Evolutionary conservation across 2,329 filamentous ascomycete species (phyloP).

Genomic region (Venturia pyrina): DNA sequence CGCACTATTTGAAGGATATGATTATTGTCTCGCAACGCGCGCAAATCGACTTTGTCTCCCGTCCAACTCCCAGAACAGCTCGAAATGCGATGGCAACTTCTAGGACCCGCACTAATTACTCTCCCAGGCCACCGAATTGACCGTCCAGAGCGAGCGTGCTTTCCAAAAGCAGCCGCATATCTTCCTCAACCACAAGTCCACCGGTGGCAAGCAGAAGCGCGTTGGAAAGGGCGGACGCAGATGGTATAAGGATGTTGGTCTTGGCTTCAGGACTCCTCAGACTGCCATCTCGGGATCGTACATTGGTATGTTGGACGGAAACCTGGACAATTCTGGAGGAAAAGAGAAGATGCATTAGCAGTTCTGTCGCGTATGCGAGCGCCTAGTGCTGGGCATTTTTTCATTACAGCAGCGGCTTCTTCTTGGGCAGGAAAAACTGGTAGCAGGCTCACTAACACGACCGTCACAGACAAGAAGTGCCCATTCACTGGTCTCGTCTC

Average conservation of each 20-base stretch:
- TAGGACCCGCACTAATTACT: conserved; percentile 26
- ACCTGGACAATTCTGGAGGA: background rate
- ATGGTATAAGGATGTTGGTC: conserved; percentile 99
- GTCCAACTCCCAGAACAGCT: conserved; percentile 17
- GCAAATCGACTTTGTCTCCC: background rate
- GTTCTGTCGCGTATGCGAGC: background rate
- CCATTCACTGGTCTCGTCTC: conserved; percentile 98
- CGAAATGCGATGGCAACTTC: background rate
- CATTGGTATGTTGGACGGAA: conserved; percentile 64
- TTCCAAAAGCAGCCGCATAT: conserved; percentile 98
- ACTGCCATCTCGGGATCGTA: conserved; percentile 97
- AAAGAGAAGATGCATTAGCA: background rate
- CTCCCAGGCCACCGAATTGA: conserved; percentile 31
- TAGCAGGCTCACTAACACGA: background rate
- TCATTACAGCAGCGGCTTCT: background rate
- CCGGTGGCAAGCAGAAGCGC: conserved; percentile 64
- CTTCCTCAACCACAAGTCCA: conserved; percentile 96
- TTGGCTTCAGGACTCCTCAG: conserved; percentile 98
- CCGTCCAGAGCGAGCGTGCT: conserved; percentile 98
- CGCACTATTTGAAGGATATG: background rate
- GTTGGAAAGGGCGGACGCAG: conserved; percentile 87
- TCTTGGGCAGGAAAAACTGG: background rate
- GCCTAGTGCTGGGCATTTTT: background rate
- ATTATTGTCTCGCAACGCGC: background rate
- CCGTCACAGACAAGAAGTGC: conserved; percentile 93